Conservation (phyloP, 176 grass and related monocot species). For the Triticum turgidum region DNA sequence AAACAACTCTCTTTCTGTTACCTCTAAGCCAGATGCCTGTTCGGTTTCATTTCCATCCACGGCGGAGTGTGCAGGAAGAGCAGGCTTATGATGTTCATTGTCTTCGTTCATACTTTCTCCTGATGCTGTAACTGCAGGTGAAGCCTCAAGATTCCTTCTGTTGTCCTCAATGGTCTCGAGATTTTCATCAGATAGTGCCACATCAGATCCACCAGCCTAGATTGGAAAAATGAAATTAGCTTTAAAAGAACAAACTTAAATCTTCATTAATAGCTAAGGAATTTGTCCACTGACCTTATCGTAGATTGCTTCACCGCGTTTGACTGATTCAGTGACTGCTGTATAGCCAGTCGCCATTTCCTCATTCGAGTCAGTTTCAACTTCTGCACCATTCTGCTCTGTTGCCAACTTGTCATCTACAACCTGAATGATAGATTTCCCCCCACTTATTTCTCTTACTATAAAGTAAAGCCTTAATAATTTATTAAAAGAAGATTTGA, state of each 20-base stretch:
- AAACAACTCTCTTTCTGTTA: conserved; percentile 22
- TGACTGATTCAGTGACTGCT: conserved; percentile 15
- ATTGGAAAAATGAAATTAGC: conserved; percentile 32
- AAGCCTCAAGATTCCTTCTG: conserved; percentile 42
- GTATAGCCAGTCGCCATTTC: conserved; percentile 28
- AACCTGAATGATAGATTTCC: conserved; percentile 24
- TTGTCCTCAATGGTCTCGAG: conserved; percentile 28
- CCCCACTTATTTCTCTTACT: background rate
- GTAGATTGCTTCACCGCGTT: conserved; percentile 6
- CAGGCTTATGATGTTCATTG: conserved; percentile 36
- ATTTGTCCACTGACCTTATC: conserved; percentile 40
- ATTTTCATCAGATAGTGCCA: conserved; percentile 36
- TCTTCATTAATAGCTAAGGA: conserved; percentile 1
- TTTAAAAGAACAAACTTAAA: conserved; percentile 25
- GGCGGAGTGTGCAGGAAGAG: conserved; percentile 33
- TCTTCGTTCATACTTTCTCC: conserved; percentile 39
- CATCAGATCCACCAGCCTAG: conserved; percentile 43
- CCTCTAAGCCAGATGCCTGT: conserved; percentile 27
- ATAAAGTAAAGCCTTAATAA: background rate
- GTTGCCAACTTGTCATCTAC: conserved; percentile 30
- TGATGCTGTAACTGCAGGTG: conserved; percentile 43
- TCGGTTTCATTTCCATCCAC: conserved; percentile 32
- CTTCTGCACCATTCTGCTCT: conserved; percentile 18
- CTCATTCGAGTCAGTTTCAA: conserved; percentile 19
- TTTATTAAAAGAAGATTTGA: conserved; percentile 1